Evolutionary conservation across 1,139 yeast genomes (phyloP).

Genomic region (Scheffersomyces illinoinensis): DNA sequence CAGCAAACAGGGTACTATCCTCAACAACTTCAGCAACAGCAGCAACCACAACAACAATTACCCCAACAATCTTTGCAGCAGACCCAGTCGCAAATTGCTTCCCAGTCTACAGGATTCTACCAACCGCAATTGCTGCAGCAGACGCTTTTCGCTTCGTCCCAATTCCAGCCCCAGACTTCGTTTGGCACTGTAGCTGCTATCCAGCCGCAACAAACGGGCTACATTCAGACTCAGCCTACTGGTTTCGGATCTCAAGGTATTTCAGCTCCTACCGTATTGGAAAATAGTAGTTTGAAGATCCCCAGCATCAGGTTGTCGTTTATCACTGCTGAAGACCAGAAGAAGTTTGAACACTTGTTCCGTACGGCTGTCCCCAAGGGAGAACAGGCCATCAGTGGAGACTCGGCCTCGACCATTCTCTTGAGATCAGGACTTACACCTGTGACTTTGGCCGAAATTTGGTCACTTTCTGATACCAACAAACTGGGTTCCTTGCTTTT

Average conservation of each 20-base stretch:
- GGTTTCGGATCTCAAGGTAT: conserved; percentile 25
- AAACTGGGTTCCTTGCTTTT: conserved; percentile 82
- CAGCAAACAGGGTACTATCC: conserved; percentile 13
- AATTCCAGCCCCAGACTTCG: background rate
- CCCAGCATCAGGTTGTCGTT: conserved; percentile 78
- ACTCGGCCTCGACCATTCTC: conserved; percentile 75
- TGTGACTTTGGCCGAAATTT: conserved; percentile 76
- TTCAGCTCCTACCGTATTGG: conserved; percentile 28
- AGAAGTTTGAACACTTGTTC: conserved; percentile 80
- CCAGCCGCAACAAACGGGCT: conserved; percentile 35
- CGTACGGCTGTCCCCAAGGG: conserved; percentile 75
- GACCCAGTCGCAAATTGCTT: conserved; percentile 15
- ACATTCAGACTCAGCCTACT: conserved; percentile 39
- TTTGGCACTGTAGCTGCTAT: conserved; percentile 4
- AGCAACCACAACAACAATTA: conserved; percentile 4
- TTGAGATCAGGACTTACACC: conserved; percentile 80
- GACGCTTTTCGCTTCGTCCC: background rate
- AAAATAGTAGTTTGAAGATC: conserved; percentile 48
- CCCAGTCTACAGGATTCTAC: conserved; percentile 22
- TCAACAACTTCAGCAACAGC: conserved; percentile 8
- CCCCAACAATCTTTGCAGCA: background rate
- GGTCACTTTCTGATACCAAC: conserved; percentile 89
- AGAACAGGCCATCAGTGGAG: conserved; percentile 76
- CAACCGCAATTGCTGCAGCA: conserved; percentile 22
- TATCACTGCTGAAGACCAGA: conserved; percentile 81